Evolutionary conservation across 805 yeast species (phyloP), one percentile per base, ranked within the genome.

Genomic region (Monosporozyma servazzii): DNA sequence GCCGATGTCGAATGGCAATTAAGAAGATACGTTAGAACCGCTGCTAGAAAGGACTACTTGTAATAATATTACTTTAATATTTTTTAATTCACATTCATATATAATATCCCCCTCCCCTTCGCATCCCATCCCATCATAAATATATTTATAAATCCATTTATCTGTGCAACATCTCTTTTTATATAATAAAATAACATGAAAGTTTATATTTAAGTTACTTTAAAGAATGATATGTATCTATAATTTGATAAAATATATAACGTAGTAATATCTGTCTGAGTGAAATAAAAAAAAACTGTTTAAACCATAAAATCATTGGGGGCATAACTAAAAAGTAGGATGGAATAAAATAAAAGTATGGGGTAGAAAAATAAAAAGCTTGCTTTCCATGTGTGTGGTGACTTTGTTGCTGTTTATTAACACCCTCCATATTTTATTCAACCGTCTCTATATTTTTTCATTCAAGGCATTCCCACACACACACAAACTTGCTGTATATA

Each of bases 1-100:
- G 96, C 97, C 10, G 99, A 93, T 63, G 81, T 88, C n/a, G 99
- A 93, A 67, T 93, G 98, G 98, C 86, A 87, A 73, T 74, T 87
- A 60, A 80, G 96, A 68, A 82, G 97, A 61, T 93, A 90, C 61
- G 88, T 89, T 46, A 80, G 99, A 66, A 93, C 99, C 27, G 98
- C 96, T 18, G 89, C 85, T 68, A 83, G 97, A 71, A 91, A 93
- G 74, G 93, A 90, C 66, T 89, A 91, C 67, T 72, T 91, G 51
- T 41, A 41, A 41, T 21, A 21, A 21, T 41, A 41, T 41, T 41
- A 33, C 17, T 15, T 2, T 15, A 33, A 15, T 33, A 33, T 41
- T 41, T 18, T 41, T 41, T 9, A 41, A 20, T 41, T 41, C 44
- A 41, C 44, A 41, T 41, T 41, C 44, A 11, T 41, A 41, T 41